These are phyloP conservation scores for Platismatia glauca DNA, from an alignment of 495 filamentous ascomycete genomes.

Conservation along the genomic window DNA sequence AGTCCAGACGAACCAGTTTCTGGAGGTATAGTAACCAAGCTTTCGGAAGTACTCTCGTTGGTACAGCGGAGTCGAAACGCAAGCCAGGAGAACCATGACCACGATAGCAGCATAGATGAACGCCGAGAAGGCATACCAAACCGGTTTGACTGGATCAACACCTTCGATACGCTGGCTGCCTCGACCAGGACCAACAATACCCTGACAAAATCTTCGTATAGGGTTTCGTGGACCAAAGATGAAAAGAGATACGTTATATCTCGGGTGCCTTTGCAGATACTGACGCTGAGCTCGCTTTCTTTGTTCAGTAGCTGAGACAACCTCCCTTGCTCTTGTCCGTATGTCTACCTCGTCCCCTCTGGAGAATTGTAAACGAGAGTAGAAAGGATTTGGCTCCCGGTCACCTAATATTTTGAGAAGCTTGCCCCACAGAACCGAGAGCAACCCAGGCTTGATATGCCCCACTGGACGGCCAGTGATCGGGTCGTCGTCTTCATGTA, in stretches of 20 bases:
- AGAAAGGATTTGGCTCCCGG: constrained; percentile 89
- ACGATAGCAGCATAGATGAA: constrained; percentile 92
- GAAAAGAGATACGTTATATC: constrained; percentile 87
- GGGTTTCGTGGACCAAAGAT: constrained; percentile 71
- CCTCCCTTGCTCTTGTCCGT: constrained; percentile 77
- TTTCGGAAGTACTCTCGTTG: constrained; percentile 70
- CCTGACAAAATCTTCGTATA: constrained; percentile 75
- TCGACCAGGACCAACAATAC: constrained; percentile 84
- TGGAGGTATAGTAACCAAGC: constrained; percentile 40
- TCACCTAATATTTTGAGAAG: constrained; percentile 45
- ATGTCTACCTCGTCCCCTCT: constrained; percentile 73
- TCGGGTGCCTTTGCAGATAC: constrained; percentile 77
- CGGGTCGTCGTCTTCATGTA: constrained; percentile 28
- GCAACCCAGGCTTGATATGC: constrained; percentile 40
- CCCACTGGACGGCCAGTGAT: constrained; percentile 24
- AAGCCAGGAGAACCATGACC: constrained; percentile 92
- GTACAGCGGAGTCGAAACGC: constrained; percentile 87
- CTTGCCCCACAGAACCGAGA: constrained; percentile 51
- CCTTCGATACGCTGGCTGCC: constrained; percentile 80
- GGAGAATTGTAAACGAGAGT: constrained; percentile 68
- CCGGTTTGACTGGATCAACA: constrained; percentile 69
- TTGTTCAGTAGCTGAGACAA: constrained; percentile 69
- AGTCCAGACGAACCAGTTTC: constrained; percentile 88
- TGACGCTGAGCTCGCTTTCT: constrained; percentile 83
- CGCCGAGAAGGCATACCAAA: constrained; percentile 90